phyloP scores from a whole-genome alignment of 139 green algal species.

The Edaphochlamys debaryana region DNA sequence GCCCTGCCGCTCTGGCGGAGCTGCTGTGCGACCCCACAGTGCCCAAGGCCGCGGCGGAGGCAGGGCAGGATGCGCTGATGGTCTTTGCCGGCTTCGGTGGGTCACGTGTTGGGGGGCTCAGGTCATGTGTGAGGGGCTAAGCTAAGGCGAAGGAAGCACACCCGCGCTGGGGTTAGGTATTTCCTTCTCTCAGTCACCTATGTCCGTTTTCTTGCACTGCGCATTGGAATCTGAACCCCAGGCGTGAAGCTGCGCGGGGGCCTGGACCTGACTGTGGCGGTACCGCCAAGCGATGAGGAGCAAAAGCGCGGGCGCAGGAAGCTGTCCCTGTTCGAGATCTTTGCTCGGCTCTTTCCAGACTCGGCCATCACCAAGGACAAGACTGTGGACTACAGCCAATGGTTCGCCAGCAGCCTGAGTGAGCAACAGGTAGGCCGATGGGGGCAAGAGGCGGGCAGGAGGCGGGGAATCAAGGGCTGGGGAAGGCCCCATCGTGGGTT shows the following conservation, averaged over 20 bases:
- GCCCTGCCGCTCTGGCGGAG: too few relatives aligned
- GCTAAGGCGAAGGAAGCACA: too few relatives aligned
- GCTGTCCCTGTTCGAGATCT: constrained; percentile 17
- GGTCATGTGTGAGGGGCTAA: too few relatives aligned
- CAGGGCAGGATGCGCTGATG: constrained; percentile 39
- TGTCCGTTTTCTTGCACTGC: too few relatives aligned
- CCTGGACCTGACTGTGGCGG: constrained; percentile 29
- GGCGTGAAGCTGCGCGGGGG: constrained; percentile 30
- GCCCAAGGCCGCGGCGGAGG: constrained; percentile 31
- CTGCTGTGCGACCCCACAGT: not conserved
- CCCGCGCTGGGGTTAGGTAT: too few relatives aligned
- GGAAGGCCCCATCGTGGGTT: too few relatives aligned
- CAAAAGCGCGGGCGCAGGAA: not conserved
- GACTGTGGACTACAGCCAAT: constrained; percentile 12
- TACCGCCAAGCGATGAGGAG: not conserved
- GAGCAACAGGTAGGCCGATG: constrained; percentile 29
- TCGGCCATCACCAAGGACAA: constrained; percentile 8
- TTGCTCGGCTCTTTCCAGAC: not conserved
- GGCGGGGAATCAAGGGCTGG: too few relatives aligned
- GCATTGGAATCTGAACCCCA: too few relatives aligned
- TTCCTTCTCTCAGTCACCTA: too few relatives aligned
- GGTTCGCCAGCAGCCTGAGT: not conserved
- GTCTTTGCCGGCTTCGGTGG: constrained; percentile 18
- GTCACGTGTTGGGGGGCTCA: too few relatives aligned
- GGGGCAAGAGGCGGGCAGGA: too few relatives aligned